Evolutionary conservation across 768 basidiomycete species (phyloP).

Genomic region (Kwoniella bestiolae): DNA sequence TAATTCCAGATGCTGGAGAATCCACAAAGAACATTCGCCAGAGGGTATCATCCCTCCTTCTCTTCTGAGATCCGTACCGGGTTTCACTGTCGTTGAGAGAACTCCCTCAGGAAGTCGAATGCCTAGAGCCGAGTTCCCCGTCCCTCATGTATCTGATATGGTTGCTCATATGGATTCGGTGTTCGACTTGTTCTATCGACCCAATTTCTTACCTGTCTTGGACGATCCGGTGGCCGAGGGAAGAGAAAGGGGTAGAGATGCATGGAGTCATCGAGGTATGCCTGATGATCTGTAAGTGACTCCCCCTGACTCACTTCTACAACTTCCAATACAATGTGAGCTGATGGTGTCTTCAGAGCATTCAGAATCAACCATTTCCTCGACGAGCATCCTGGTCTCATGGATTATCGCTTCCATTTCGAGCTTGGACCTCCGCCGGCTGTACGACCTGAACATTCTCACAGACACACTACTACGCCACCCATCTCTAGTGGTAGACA

Average conservation of each 20-base stretch:
- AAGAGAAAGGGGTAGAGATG: neutral
- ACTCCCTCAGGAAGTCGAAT: neutral
- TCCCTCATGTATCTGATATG: neutral
- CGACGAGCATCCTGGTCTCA: neutral
- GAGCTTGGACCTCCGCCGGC: neutral
- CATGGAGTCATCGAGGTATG: too few species aligned
- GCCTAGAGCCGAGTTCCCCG: neutral
- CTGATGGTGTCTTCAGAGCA: neutral
- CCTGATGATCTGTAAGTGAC: neutral
- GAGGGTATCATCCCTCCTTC: constrained; percentile 4
- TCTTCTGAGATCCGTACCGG: constrained; percentile 2
- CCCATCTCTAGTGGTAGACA: too few species aligned
- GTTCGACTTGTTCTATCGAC: neutral
- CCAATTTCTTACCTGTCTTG: neutral
- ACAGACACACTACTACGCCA: too few species aligned
- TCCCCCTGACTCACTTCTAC: neutral
- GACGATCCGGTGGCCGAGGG: neutral
- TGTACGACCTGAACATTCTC: neutral
- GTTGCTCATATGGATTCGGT: constrained; percentile 1
- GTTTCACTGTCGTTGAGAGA: neutral
- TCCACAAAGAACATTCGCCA: constrained; percentile 7
- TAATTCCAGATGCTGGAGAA: constrained; percentile 11
- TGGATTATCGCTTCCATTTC: neutral
- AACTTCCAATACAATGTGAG: neutral
- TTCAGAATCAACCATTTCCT: neutral